phyloP scores from a whole-genome alignment of 2,329 filamentous ascomycete species.

The Nigrospora sphaerica region DNA sequence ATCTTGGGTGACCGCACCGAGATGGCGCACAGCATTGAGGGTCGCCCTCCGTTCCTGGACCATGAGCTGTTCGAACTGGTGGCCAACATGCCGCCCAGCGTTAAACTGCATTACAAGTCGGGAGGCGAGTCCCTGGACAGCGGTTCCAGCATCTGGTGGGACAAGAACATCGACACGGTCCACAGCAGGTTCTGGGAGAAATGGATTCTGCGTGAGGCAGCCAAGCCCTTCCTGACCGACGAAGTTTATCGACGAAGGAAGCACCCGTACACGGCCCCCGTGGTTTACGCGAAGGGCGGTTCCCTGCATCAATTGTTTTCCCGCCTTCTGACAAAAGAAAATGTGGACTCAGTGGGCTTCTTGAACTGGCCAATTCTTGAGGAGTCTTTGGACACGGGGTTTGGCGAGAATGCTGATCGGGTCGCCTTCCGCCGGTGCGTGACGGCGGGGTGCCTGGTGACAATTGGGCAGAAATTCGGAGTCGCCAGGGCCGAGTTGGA shows the following conservation, averaged over 20 bases:
- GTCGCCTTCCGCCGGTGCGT: slow-evolving; percentile 28
- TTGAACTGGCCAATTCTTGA: slow-evolving; percentile 27
- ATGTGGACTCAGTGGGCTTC: slow-evolving; percentile 31
- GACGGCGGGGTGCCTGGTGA: slow-evolving; percentile 33
- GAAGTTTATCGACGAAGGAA: slow-evolving; percentile 44
- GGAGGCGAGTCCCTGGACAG: slow-evolving; percentile 1
- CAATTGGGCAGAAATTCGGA: slow-evolving; percentile 33
- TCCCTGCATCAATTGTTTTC: slow-evolving; percentile 29
- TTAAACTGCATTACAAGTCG: slow-evolving; percentile 9
- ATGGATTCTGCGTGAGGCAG: slow-evolving; percentile 12
- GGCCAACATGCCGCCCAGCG: slow-evolving; percentile 6
- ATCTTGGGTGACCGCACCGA: slow-evolving; percentile 9
- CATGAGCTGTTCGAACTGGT: slow-evolving; percentile 10
- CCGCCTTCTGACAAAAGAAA: slow-evolving; percentile 24
- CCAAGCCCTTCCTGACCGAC: slow-evolving; percentile 15
- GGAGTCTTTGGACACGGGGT: slow-evolving; percentile 27
- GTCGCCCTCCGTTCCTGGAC: slow-evolving; percentile 10
- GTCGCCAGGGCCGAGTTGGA: slow-evolving; percentile 12
- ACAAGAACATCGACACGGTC: not conserved
- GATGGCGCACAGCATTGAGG: slow-evolving; percentile 12
- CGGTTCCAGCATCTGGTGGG: slow-evolving; percentile 5
- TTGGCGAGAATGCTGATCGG: slow-evolving; percentile 25
- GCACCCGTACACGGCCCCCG: slow-evolving; percentile 40
- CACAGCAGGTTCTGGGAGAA: slow-evolving; percentile 9
- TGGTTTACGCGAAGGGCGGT: slow-evolving; percentile 28